Base-by-base conservation (phyloP, 2,329 filamentous ascomycete genomes). In the Parafenestella ontariensis region DNA sequence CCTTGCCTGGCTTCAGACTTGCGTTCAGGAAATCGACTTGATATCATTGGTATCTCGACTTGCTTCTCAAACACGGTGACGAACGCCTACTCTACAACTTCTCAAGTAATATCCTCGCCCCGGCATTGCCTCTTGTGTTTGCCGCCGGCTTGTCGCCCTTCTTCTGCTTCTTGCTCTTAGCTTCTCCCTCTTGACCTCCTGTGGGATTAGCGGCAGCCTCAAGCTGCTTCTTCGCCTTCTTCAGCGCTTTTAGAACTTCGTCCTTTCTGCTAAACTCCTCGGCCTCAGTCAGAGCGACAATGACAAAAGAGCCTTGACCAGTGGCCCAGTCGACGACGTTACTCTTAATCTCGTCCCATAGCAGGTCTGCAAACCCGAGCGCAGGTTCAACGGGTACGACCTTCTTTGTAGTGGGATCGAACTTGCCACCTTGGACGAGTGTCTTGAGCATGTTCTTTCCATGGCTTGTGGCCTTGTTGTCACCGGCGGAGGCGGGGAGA, bases 401-500 rank as follows among this genome's bases (percentile, higher is more conserved):
- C 46, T 70, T 86, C 76, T 92, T 92, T 2, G 86, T 83, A 39
- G 83, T 83, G 56, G 86, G 86, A 76, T 98, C 92, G 72, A 90
- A 99, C 53, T 87, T 88, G 23, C 96, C 95, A 37, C 95, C 95
- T 49, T 92, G 89, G 21, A 97, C 92, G 7, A 99, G 84, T 0
- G 89, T 89, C 80, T 96, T 97, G 68, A 98, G 84, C 88, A 97
- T 89, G 54, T 92, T 89, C 91, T 92, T 36, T 87, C 89, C 64
- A 82, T 33, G 84, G 83, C 66, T 84, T 80, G 23, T 87, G 84
- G 50, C 89, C 45, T 70, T 66, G 42, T 64, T 62, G 24, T 66
- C 63, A 2, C 58, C 64, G 11, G 60, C 49, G 28, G 64, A 64
- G 5, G 62, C 58, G 23, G 62, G 77, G 72, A 58, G 76, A 65